Conservation (phyloP, 2,329 filamentous ascomycete species). For the Claviceps digitariae region DNA sequence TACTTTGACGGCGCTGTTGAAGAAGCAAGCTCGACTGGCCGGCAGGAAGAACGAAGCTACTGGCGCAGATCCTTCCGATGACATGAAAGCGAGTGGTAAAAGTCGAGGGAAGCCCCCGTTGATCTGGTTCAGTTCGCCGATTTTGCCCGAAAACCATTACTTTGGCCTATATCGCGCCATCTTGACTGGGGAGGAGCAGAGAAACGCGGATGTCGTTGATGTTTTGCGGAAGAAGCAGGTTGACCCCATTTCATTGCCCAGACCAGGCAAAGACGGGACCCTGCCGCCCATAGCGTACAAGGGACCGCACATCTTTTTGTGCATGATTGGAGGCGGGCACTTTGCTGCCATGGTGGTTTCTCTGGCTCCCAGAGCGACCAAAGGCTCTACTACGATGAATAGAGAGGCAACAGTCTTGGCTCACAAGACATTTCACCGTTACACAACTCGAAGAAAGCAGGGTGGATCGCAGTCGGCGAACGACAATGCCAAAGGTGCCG, state of each 20-base stretch:
- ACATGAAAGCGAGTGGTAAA: conserved; percentile 27
- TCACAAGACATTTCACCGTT: conserved; percentile 96
- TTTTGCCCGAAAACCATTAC: conserved; percentile 63
- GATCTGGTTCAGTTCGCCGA: conserved; percentile 71
- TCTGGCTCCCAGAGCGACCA: conserved; percentile 64
- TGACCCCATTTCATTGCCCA: conserved; percentile 40
- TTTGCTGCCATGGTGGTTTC: conserved; percentile 96
- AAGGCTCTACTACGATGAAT: conserved; percentile 56
- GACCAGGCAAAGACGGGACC: conserved; percentile 43
- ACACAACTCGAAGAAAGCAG: conserved; percentile 91
- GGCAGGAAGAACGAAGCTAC: conserved; percentile 34
- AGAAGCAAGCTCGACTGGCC: conserved; percentile 66
- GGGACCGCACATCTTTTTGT: conserved; percentile 82
- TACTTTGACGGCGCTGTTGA: conserved; percentile 62
- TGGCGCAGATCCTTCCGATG: conserved; percentile 31
- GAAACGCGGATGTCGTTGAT: conserved; percentile 47
- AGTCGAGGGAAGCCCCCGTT: conserved; percentile 58
- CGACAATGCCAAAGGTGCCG: conserved; percentile 84
- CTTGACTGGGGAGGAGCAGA: conserved; percentile 58
- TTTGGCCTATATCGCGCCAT: conserved; percentile 78
- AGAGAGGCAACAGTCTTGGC: conserved; percentile 78
- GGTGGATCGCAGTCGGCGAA: conserved; percentile 91
- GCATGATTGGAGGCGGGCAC: conserved; percentile 96
- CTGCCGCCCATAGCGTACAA: conserved; percentile 43
- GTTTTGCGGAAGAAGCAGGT: conserved; percentile 67